Evolutionary conservation across 2,329 filamentous ascomycete species (phyloP).

Genomic region (Iodosphaeria phyllophila): DNA sequence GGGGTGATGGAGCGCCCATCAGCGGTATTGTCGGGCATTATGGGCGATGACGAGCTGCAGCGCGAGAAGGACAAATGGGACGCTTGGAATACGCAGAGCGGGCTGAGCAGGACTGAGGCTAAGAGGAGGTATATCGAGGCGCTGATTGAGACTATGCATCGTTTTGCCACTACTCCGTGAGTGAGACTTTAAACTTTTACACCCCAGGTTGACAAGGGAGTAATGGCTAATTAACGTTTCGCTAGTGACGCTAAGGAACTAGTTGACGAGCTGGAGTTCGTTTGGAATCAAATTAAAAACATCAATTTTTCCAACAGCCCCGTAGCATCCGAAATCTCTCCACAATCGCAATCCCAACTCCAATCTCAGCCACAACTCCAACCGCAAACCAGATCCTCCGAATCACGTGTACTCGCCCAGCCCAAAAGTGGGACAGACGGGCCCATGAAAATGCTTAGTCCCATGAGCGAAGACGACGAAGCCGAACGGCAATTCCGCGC

Average conservation of each 20-base stretch:
- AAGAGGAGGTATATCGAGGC: conserved; percentile 89
- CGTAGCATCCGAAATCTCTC: conserved; percentile 38
- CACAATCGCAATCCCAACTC: conserved; percentile 23
- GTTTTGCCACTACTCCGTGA: conserved; percentile 72
- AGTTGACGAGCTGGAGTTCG: conserved; percentile 90
- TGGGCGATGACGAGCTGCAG: conserved; percentile 30
- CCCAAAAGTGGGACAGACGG: conserved; percentile 29
- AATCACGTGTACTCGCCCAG: conserved; percentile 25
- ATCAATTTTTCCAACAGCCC: too few species aligned
- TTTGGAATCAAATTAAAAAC: conserved; percentile 94
- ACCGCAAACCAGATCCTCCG: too few species aligned
- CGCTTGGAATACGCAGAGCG: conserved; percentile 80
- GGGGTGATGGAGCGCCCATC: conserved; percentile 77
- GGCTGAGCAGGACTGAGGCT: conserved; percentile 72
- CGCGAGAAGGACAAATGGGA: conserved; percentile 63
- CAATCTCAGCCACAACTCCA: too few species aligned
- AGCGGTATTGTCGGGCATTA: conserved; percentile 21
- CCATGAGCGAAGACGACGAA: conserved; percentile 71
- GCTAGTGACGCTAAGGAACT: conserved; percentile 63
- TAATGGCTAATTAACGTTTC: too few species aligned
- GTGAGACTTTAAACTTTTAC: conserved; percentile 13
- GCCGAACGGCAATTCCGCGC: conserved; percentile 36
- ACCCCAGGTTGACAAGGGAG: too few species aligned
- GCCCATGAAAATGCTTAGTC: conserved; percentile 56
- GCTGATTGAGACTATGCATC: conserved; percentile 91